phyloP scores from a whole-genome alignment of 345 rosid species.

The Populus euphratica region DNA sequence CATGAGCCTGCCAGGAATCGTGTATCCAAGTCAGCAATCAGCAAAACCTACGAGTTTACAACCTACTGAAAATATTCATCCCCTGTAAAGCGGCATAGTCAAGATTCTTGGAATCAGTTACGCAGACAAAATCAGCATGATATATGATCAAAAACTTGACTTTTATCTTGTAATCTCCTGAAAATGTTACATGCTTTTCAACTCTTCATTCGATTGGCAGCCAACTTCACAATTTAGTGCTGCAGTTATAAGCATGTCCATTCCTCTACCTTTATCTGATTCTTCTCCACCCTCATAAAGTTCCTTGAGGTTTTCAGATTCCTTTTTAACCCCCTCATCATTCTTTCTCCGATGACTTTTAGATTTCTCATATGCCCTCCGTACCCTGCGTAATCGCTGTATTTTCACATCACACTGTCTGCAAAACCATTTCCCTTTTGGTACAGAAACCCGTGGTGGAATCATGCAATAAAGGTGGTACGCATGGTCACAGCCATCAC shows the following conservation, averaged over 20 bases:
- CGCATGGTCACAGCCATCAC: constrained; percentile 90
- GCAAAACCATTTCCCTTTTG: constrained; percentile 82
- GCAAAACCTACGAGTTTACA: constrained; percentile 33
- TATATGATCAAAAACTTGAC: neutral
- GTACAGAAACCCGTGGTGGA: constrained; percentile 56
- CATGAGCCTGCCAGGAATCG: constrained; percentile 12
- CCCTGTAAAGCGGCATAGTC: constrained; percentile 11
- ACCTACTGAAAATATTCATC: constrained; percentile 22
- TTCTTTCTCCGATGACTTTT: constrained; percentile 30
- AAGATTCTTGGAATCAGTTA: constrained; percentile 16
- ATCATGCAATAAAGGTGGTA: constrained; percentile 83
- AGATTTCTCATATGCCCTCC: constrained; percentile 39
- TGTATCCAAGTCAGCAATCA: constrained; percentile 26
- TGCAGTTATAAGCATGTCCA: constrained; percentile 81
- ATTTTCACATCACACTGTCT: constrained; percentile 56
- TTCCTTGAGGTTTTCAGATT: constrained; percentile 13
- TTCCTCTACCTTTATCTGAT: constrained; percentile 43
- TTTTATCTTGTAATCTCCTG: constrained; percentile 1
- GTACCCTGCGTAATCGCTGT: constrained; percentile 42
- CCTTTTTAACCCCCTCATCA: constrained; percentile 13
- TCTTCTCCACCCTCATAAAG: constrained; percentile 21
- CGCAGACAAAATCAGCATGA: constrained; percentile 2
- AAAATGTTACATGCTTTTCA: constrained; percentile 1
- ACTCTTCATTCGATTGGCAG: constrained; percentile 23
- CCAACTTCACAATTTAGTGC: constrained; percentile 45